Percentiles rank a stretch among this genome's conserved stretches.
Conservation (phyloP, 345 rosid genomes). For the Noccaea bulbosa region DNA sequence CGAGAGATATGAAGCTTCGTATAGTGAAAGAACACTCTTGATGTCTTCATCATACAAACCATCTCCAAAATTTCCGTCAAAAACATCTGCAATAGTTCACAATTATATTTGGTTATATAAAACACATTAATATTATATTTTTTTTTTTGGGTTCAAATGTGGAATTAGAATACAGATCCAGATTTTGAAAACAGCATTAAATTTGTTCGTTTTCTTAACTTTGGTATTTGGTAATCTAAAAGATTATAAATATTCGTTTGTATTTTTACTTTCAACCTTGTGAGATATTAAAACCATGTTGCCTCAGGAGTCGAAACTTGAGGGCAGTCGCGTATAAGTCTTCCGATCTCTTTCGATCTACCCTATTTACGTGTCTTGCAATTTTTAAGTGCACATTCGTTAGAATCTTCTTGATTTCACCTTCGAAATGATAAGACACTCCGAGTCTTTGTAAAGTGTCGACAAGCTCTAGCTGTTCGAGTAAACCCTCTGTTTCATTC, state of each 20-base stretch:
- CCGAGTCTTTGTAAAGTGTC: slow-evolving; percentile 49
- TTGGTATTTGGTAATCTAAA: too few relatives aligned
- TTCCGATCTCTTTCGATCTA: slow-evolving; percentile 6
- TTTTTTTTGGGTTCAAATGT: background rate
- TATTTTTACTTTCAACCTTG: slow-evolving; percentile 39
- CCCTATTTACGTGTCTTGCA: background rate
- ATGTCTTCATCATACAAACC: slow-evolving; percentile 31
- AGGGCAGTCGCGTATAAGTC: slow-evolving; percentile 44
- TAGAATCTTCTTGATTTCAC: slow-evolving; percentile 33
- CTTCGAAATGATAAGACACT: slow-evolving; percentile 44
- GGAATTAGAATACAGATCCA: background rate
- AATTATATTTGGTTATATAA: background rate
- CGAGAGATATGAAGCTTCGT: slow-evolving; percentile 46
- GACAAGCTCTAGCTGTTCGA: slow-evolving; percentile 43
- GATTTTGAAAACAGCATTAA: too few relatives aligned
- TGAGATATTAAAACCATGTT: slow-evolving; percentile 38
- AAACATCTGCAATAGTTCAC: slow-evolving; percentile 38
- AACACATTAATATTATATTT: background rate
- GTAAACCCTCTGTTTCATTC: slow-evolving; percentile 17
- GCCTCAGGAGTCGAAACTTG: slow-evolving; percentile 43
- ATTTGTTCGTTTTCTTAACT: too few relatives aligned
- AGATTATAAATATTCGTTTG: too few relatives aligned
- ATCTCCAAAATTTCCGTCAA: slow-evolving; percentile 30
- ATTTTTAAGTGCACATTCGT: background rate
- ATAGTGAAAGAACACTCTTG: slow-evolving; percentile 42